A percentile compares a stretch with the other conserved stretches of the same genome.
These are phyloP conservation scores for Arthrobotrys pseudoclavata DNA, from an alignment of 2,329 filamentous ascomycete genomes.

Conservation along the genomic window DNA sequence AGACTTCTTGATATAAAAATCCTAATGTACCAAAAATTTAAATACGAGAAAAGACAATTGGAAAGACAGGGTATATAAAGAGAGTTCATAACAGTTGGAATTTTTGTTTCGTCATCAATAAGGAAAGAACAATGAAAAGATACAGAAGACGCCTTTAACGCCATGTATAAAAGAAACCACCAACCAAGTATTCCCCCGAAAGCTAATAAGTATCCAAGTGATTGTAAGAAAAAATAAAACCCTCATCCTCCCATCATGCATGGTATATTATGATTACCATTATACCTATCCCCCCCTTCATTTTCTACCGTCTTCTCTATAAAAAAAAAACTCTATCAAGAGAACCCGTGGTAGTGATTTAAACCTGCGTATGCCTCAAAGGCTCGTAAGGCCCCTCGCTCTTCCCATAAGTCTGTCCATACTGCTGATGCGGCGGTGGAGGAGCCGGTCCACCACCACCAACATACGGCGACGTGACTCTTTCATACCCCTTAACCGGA, in stretches of 20 bases:
- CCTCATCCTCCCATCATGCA: neutral
- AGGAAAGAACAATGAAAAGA: conserved; percentile 16
- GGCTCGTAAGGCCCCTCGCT: conserved; percentile 62
- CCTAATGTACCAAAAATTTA: neutral
- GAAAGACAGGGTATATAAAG: conserved; percentile 52
- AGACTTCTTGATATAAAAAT: neutral
- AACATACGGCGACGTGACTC: conserved; percentile 62
- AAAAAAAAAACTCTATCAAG: neutral
- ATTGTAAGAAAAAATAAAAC: conserved; percentile 34
- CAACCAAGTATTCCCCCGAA: neutral
- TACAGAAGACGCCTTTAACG: conserved; percentile 46
- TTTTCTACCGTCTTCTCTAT: neutral
- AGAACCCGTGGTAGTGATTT: neutral
- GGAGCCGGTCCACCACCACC: conserved; percentile 45
- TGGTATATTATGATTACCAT: conserved; percentile 35
- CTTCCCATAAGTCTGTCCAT: conserved; percentile 45
- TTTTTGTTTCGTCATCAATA: conserved; percentile 4
- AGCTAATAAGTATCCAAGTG: conserved; percentile 11
- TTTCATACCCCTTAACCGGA: conserved; percentile 61
- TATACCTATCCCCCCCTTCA: conserved; percentile 7
- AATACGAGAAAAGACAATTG: neutral
- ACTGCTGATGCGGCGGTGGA: conserved; percentile 46
- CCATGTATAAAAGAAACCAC: conserved; percentile 14
- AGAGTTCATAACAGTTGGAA: conserved; percentile 57
- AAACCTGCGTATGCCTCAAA: conserved; percentile 61